Conservation (phyloP, 768 basidiomycete genomes). For the Pulveroboletus sp. region DNA sequence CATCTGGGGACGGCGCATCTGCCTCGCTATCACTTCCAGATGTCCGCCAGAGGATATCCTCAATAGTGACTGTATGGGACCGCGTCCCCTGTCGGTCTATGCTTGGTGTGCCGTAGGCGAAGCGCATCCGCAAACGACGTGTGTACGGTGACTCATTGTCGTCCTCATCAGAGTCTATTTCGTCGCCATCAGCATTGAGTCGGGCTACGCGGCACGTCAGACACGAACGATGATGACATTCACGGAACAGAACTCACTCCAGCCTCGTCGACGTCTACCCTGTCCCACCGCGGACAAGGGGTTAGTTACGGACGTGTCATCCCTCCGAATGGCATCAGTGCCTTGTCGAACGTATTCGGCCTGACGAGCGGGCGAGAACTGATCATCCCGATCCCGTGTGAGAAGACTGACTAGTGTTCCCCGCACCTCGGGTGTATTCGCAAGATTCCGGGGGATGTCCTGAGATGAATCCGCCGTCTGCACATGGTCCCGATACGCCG, state of each 20-base stretch:
- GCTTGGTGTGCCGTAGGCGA: conserved; percentile 17
- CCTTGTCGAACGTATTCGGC: conserved; percentile 3
- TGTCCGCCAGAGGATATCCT: conserved; percentile 22
- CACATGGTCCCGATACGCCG: conserved; percentile 10
- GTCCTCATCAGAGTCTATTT: conserved; percentile 58
- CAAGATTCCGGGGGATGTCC: conserved; percentile 20
- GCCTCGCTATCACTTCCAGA: conserved; percentile 22
- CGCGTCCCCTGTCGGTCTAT: conserved; percentile 28
- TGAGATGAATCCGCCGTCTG: conserved; percentile 6
- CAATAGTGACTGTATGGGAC: conserved; percentile 26
- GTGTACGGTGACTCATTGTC: conserved; percentile 45
- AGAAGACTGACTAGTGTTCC: conserved; percentile 22
- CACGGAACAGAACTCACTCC: conserved; percentile 22
- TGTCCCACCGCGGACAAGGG: conserved; percentile 12
- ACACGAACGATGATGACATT: neutral
- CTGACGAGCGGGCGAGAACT: conserved; percentile 2
- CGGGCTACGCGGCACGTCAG: conserved; percentile 26
- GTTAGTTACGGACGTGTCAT: conserved; percentile 2
- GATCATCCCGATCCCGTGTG: conserved; percentile 22
- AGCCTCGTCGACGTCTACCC: conserved; percentile 30
- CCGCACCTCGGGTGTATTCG: conserved; percentile 21
- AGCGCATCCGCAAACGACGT: conserved; percentile 43
- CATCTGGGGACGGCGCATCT: conserved; percentile 17
- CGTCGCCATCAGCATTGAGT: conserved; percentile 53
- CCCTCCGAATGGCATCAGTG: conserved; percentile 10